These are phyloP conservation scores for Leucocoprinus leucothites DNA, from an alignment of 768 basidiomycete genomes.

Conservation along the genomic window DNA sequence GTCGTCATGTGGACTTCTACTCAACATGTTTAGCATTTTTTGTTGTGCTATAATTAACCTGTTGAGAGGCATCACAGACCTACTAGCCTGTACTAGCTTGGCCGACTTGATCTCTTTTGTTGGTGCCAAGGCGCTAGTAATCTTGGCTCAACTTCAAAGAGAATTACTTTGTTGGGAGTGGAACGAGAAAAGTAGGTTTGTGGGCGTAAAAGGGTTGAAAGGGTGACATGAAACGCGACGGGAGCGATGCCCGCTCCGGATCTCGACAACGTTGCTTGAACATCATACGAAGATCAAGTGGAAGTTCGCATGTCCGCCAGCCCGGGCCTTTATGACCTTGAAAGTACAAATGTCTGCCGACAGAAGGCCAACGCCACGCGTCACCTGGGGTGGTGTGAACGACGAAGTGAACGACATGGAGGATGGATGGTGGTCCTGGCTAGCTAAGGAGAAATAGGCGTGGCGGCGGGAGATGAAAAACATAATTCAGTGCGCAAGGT, in stretches of 20 bases:
- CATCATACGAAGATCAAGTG: no score
- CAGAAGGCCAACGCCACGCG: neutral
- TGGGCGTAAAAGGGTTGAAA: no score
- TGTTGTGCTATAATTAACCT: neutral
- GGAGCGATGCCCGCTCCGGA: slow-evolving; percentile 1
- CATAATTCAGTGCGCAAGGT: neutral
- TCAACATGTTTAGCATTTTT: neutral
- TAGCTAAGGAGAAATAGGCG: no score
- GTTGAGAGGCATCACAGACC: neutral
- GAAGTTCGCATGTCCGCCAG: neutral
- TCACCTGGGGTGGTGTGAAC: neutral
- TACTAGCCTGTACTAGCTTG: neutral
- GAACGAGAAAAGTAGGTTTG: no score
- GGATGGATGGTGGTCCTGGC: no score
- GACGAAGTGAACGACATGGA: no score
- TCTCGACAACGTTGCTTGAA: neutral
- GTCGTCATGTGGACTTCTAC: neutral
- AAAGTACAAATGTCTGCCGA: neutral
- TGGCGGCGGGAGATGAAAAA: neutral
- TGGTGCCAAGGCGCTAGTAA: no score
- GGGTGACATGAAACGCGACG: neutral
- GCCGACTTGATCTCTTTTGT: no score
- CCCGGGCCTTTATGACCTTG: slow-evolving; percentile 14
- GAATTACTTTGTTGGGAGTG: no score
- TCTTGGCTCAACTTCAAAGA: no score